Evolutionary conservation across 208 protist genomes (phyloP), one percentile per base, ranked within the genome.

Genomic region (Trypanosoma melophagium): DNA sequence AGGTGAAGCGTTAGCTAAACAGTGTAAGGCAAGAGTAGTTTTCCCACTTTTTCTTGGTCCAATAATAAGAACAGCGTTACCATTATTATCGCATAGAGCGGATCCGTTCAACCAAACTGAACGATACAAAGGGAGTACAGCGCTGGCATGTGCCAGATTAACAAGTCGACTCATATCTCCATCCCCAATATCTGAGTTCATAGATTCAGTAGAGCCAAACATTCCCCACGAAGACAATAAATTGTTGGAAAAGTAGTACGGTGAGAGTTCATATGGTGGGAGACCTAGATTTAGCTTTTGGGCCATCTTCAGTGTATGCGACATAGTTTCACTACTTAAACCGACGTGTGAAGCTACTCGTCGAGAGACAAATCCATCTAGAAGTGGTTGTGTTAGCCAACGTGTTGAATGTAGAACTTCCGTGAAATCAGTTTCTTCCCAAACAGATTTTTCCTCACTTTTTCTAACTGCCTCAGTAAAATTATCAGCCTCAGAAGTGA

Each of bases 1-100:
- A 16, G 66, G 35, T 25, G 56, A 54, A 1, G 74, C 44, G 10
- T 8, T 24, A 17, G 77, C 66, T 7, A 89, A 67, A 52, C 80
- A 86, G 72, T 93, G 87, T n/a, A 93, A 70, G 17, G 87, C 87
- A 21, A 93, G 77, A 2, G 87, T 93, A 0, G 87, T 93, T 73
- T 93, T 93, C 4, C 87, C 87, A 55, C 77, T 79, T 47, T 40
- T 40, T n/a, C 74, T 75, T 45, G 73, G 79, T 0, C 87, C 87
- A 17, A 89, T 31, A 16, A 93, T 73, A 19, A 85, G 50, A 7
- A 90, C 84, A 3, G 73, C 58, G 16, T 72, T 68, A 38, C 83
- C 81, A 8, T 72, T 79, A 17, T 57, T 40, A 24, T 84, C 50
- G n/a, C 76, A 74, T 0, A 93, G 41, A 12, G 89, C 79, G 13